Conservation (phyloP, 2,329 filamentous ascomycete species). For the Blastomyces gilchristii region DNA sequence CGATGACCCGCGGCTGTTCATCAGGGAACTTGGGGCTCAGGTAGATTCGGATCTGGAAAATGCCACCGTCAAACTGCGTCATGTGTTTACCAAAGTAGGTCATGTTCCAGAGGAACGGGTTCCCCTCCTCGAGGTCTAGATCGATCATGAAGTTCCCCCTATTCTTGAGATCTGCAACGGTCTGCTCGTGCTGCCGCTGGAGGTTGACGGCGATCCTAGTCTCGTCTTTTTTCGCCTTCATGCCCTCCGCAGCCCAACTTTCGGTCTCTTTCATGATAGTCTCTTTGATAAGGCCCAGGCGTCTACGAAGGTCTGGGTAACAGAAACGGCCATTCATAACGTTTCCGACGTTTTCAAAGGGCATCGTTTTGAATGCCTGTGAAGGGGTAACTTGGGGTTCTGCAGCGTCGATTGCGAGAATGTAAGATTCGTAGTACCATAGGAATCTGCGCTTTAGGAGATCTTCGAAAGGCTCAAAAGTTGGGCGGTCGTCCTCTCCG, state of each 20-base stretch:
- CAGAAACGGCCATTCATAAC: conserved; percentile 79
- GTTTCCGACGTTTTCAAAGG: conserved; percentile 71
- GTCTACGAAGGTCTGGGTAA: conserved; percentile 61
- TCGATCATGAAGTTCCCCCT: conserved; percentile 62
- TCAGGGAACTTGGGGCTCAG: conserved; percentile 80
- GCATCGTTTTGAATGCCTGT: conserved; percentile 64
- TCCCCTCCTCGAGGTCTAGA: conserved; percentile 64
- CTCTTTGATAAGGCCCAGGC: conserved; percentile 58
- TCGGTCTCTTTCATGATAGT: conserved; percentile 61
- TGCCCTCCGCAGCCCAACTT: conserved; percentile 61
- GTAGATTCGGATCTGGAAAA: conserved; percentile 69
- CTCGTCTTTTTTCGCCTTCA: conserved; percentile 52
- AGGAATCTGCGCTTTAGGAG: conserved; percentile 83
- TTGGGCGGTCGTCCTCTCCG: conserved; percentile 42
- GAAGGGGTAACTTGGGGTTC: conserved; percentile 52
- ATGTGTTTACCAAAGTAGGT: conserved; percentile 87
- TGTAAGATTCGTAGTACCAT: conserved; percentile 91
- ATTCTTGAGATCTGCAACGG: conserved; percentile 62
- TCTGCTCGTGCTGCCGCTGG: conserved; percentile 73
- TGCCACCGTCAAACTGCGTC: conserved; percentile 84
- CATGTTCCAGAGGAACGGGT: conserved; percentile 80
- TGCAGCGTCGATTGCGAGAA: conserved; percentile 58
- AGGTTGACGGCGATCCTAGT: conserved; percentile 70
- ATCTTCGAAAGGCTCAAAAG: conserved; percentile 81
- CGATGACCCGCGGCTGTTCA: conserved; percentile 72